Evolutionary conservation across 148 eudicot species (phyloP).

Genomic region (Persicaria maculosa): DNA sequence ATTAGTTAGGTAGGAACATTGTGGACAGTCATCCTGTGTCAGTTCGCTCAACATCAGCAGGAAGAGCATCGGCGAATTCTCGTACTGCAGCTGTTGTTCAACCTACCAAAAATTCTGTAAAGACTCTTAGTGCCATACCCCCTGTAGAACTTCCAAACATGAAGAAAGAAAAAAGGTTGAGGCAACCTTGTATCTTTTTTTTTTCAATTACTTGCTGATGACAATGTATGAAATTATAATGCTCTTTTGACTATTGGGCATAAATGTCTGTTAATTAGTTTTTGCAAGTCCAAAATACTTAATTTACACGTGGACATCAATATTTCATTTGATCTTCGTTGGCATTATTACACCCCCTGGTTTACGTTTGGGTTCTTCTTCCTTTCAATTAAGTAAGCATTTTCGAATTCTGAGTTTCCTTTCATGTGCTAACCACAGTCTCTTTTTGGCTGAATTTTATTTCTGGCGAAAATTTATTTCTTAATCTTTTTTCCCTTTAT

Average conservation of each 20-base stretch:
- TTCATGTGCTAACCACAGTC: too few relatives aligned
- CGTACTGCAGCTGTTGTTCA: slow-evolving; percentile 49
- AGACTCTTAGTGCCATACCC: slow-evolving; percentile 50
- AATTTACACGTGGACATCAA: too few relatives aligned
- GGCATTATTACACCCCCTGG: not conserved
- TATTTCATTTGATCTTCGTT: not conserved
- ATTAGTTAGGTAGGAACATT: slow-evolving; percentile 93
- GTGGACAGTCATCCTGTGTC: slow-evolving; percentile 56
- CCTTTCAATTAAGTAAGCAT: too few relatives aligned
- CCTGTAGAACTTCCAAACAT: slow-evolving; percentile 65
- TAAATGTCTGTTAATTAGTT: not conserved
- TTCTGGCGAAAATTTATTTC: not conserved
- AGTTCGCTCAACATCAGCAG: slow-evolving; percentile 88
- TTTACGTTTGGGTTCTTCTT: not conserved
- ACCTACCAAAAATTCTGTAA: slow-evolving; percentile 42
- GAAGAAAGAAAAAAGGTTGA: slow-evolving; percentile 66
- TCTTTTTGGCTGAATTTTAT: not conserved
- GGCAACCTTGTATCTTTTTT: not conserved
- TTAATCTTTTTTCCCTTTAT: not conserved
- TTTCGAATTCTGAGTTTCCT: too few relatives aligned
- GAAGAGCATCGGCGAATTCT: slow-evolving; percentile 73
- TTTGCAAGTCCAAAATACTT: not conserved
- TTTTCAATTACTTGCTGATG: not conserved
- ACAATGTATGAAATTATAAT: not conserved
- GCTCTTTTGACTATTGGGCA: not conserved